Evolutionary conservation across 2,329 filamentous ascomycete species (phyloP), one percentile per base, ranked within the genome.

Genomic region (Arachnomyces sp.): DNA sequence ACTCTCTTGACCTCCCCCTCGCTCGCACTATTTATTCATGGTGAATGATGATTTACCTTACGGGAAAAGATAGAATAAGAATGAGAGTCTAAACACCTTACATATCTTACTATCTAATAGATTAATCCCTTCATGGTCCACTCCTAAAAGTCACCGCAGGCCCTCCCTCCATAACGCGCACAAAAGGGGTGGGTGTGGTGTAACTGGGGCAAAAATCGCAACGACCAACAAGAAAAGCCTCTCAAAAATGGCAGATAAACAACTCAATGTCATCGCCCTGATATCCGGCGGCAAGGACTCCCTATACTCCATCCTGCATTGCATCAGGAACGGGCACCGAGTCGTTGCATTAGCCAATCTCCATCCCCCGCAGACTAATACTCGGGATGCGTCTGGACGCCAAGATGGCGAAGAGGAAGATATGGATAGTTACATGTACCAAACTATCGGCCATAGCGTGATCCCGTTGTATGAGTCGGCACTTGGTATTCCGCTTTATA

Each of bases 391-490:
- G 25, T 36, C 28, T 17, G 46, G 34, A 14, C 44, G 41, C 25
- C 45, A 49, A 4, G 61, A 58, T 18, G 58, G 61, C 4, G 68
- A 73, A 28, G 68, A 71, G 47, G 66, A 73, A 41, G 85, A 96
- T 60, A 73, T 94, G 52, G 87, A 98, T 64, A 95, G 89, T 67
- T 96, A 92, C 79, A 98, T 98, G 92, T 98, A 96, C 70, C 92
- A 98, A 70, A 98, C 92, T 2, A 85, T 95, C 44, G 92, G 92
- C 9, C 87, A 96, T 63, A 74, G 79, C 43, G 70, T 95, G 13
- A 82, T 96, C 42, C 87, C 89, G 2, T 73, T 94, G 12, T 96
- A 95, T 59, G 80, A 81, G 44, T 63, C 76, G 35, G 88, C 86
- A 28, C 79, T 94, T 2, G 79, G 74, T 0, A 71, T 96, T 28